phyloP scores from a whole-genome alignment of 768 basidiomycete species.

The Phylloporus rhodoxanthus region DNA sequence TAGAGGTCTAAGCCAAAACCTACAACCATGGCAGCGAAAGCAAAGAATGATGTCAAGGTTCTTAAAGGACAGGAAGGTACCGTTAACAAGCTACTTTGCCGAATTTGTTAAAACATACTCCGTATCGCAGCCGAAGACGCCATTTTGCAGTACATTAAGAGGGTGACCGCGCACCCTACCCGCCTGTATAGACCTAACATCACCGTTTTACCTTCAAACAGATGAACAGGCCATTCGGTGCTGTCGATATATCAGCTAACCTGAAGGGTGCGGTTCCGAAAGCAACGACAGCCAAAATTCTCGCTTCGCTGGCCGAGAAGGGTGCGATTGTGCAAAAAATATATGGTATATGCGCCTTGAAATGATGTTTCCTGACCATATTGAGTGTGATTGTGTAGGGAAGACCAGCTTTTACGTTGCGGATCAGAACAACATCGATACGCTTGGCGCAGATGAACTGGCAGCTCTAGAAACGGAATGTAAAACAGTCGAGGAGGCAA shows the following conservation, averaged over 20 bases:
- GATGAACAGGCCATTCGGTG: conserved; percentile 94
- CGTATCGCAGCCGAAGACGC: conserved; percentile 57
- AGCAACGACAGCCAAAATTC: conserved; percentile 76
- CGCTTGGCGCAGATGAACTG: conserved; percentile 58
- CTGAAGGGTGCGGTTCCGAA: conserved; percentile 87
- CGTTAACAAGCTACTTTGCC: background rate
- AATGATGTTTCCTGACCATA: background rate
- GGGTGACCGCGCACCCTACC: conserved; percentile 33
- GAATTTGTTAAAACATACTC: background rate
- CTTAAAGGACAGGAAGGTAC: conserved; percentile 74
- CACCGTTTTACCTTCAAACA: conserved; percentile 23
- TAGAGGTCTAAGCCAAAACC: background rate
- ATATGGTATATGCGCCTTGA: conserved; percentile 51
- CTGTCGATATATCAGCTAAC: conserved; percentile 88
- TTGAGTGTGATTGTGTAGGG: conserved; percentile 36
- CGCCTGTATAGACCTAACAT: conserved; percentile 5
- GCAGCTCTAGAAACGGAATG: conserved; percentile 55
- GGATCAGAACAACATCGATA: conserved; percentile 68
- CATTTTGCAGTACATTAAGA: conserved; percentile 74
- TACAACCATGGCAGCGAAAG: conserved; percentile 39
- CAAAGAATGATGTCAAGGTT: conserved; percentile 50
- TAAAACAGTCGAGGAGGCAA: conserved; percentile 52
- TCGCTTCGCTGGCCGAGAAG: conserved; percentile 77
- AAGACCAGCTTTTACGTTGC: conserved; percentile 85
- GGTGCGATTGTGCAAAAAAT: conserved; percentile 76